Percentiles rank a stretch among this genome's conserved stretches.
Conservation (phyloP, 441 rosid genomes). For the Monsonia emarginata region DNA sequence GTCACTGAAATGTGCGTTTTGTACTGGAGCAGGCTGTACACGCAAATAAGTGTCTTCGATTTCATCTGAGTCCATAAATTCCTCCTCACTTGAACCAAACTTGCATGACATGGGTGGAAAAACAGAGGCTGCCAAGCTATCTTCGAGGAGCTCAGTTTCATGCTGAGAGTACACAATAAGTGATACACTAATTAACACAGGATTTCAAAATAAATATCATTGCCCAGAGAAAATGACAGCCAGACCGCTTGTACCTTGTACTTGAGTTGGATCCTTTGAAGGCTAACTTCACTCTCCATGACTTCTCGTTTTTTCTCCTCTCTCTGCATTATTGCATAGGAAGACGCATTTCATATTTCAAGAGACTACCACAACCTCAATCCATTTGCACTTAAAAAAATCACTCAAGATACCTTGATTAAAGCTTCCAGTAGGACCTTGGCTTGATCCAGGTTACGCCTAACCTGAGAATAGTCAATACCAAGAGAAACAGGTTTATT, state of each 20-base stretch:
- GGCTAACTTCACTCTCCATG: constrained; percentile 75
- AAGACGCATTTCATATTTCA: background rate
- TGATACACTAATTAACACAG: background rate
- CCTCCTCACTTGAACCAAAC: constrained; percentile 83
- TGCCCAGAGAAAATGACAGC: background rate
- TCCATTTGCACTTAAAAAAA: background rate
- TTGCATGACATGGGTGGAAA: constrained; percentile 46
- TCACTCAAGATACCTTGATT: constrained; percentile 47
- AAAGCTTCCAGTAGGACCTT: constrained; percentile 72
- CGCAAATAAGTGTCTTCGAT: constrained; percentile 44
- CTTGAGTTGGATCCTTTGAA: constrained; percentile 79
- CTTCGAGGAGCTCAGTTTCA: constrained; percentile 78
- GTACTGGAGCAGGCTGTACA: constrained; percentile 34
- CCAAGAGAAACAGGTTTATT: constrained; percentile 2
- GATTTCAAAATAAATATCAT: background rate
- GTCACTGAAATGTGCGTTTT: constrained; percentile 38
- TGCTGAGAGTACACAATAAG: constrained; percentile 30
- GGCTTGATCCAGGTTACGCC: constrained; percentile 93
- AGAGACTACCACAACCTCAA: no score
- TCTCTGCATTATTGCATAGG: constrained; percentile 38
- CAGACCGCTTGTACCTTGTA: constrained; percentile 44
- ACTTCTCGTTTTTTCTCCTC: constrained; percentile 92
- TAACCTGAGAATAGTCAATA: constrained; percentile 44
- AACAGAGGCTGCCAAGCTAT: constrained; percentile 56
- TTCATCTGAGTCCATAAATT: constrained; percentile 77